phyloP scores from a whole-genome alignment of 2,329 filamentous ascomycete genomes.

The Pseudomassariella vexata region DNA sequence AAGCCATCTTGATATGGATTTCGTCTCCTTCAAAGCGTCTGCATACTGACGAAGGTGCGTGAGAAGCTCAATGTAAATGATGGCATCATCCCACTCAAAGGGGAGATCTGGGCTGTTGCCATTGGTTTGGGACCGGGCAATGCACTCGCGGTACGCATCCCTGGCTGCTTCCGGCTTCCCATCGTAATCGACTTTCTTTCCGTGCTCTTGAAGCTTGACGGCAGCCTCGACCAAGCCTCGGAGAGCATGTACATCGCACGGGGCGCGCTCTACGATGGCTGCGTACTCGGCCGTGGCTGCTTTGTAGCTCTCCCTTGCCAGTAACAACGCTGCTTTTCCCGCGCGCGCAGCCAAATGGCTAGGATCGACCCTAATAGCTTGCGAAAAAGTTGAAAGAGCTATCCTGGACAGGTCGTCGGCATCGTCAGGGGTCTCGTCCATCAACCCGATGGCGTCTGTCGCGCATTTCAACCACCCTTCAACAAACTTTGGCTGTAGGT shows the following conservation, averaged over 20 bases:
- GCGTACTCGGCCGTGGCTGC: slow-evolving; percentile 53
- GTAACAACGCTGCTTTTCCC: slow-evolving; percentile 53
- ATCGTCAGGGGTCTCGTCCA: slow-evolving; percentile 40
- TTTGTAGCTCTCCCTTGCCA: slow-evolving; percentile 37
- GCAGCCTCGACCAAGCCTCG: slow-evolving; percentile 52
- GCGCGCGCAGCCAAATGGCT: slow-evolving; percentile 52
- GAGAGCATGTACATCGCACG: slow-evolving; percentile 48
- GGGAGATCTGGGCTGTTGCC: slow-evolving; percentile 27
- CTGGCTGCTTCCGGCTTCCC: slow-evolving; percentile 30
- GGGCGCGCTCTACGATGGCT: slow-evolving; percentile 44
- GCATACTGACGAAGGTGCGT: slow-evolving; percentile 56
- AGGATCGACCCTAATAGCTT: slow-evolving; percentile 52
- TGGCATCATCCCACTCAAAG: slow-evolving; percentile 73
- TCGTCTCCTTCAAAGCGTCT: slow-evolving; percentile 65
- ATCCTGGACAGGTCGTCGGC: slow-evolving; percentile 41
- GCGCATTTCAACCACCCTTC: slow-evolving; percentile 55
- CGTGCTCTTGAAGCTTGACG: slow-evolving; percentile 38
- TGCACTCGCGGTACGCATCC: slow-evolving; percentile 41
- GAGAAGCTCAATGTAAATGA: slow-evolving; percentile 79
- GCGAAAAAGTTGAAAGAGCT: slow-evolving; percentile 53
- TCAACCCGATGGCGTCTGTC: slow-evolving; percentile 47
- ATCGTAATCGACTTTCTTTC: slow-evolving; percentile 33
- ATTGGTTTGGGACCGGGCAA: slow-evolving; percentile 33
- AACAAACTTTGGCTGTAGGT: slow-evolving; percentile 56
- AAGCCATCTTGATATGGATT: slow-evolving; percentile 73